Evolutionary conservation across 352 stramenopile genomes (phyloP).

Genomic region (Pythium volutum): DNA sequence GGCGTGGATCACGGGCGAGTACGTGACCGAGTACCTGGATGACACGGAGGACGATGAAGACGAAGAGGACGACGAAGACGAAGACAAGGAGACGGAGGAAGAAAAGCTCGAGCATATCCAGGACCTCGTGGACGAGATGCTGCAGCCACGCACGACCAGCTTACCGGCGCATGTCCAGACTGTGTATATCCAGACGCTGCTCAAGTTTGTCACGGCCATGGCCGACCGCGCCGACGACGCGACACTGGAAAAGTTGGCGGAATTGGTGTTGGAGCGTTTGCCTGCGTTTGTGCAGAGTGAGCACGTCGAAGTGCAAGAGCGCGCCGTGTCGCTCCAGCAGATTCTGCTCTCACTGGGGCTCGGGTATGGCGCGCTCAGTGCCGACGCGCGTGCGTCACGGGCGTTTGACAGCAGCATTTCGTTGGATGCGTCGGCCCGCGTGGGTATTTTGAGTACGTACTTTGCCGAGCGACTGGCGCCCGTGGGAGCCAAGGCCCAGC

Average conservation of each 20-base stretch:
- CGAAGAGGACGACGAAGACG: slow-evolving; percentile 78
- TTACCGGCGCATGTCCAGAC: slow-evolving; percentile 89
- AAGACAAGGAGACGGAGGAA: slow-evolving; percentile 64
- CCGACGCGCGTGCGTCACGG: slow-evolving; percentile 59
- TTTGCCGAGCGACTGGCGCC: slow-evolving; percentile 83
- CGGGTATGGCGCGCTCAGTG: slow-evolving; percentile 47
- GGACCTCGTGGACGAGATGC: slow-evolving; percentile 75
- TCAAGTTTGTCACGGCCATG: slow-evolving; percentile 87
- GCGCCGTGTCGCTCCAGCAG: slow-evolving; percentile 85
- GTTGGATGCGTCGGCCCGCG: slow-evolving; percentile 37
- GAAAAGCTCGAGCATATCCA: slow-evolving; percentile 88
- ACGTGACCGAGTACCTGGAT: slow-evolving; percentile 90
- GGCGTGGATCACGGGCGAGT: slow-evolving; percentile 98
- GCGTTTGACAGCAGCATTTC: slow-evolving; percentile 60
- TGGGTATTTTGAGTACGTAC: slow-evolving; percentile 69
- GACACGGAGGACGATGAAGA: slow-evolving; percentile 75
- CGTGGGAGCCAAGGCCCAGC: slow-evolving; percentile 90
- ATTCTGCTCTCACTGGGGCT: slow-evolving; percentile 61
- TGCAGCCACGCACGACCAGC: slow-evolving; percentile 75
- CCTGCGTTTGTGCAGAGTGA: slow-evolving; percentile 88
- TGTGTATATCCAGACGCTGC: slow-evolving; percentile 93
- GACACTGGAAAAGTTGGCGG: slow-evolving; percentile 82
- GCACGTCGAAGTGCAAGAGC: slow-evolving; percentile 95
- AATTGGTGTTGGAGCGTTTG: slow-evolving; percentile 83
- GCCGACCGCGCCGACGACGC: slow-evolving; percentile 68